Percentiles rank a stretch among this genome's conserved stretches.
Evolutionary conservation across 257 asterid species (phyloP).

Genomic region (Agastache rugosa): DNA sequence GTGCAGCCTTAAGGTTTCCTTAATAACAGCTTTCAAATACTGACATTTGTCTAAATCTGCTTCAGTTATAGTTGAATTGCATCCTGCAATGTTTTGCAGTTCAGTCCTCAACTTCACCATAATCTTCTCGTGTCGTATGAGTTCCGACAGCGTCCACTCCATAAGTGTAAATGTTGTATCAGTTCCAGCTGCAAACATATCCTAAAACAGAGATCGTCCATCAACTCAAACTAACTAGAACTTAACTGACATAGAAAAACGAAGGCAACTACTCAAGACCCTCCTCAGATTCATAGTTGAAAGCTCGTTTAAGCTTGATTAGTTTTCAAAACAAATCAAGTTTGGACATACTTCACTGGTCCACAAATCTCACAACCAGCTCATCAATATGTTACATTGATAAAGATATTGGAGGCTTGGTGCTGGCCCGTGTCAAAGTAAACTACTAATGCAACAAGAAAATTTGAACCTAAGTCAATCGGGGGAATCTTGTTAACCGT

Average conservation of each 20-base stretch:
- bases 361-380: background rate
- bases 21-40: slow-evolving; percentile 49
- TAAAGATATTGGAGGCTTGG: no score
- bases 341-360: background rate
- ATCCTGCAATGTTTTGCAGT: slow-evolving; percentile 36
- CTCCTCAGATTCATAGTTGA: background rate
- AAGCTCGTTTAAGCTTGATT: background rate
- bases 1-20: slow-evolving; percentile 55
- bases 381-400: background rate
- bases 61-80: slow-evolving; percentile 42
- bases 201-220: slow-evolving; percentile 38
- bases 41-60: slow-evolving; percentile 44
- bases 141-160: slow-evolving; percentile 59
- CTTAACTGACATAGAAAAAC: background rate
- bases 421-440: no score
- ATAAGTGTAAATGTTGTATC: slow-evolving; percentile 55
- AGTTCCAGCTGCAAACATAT: slow-evolving; percentile 65
- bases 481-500: no score
- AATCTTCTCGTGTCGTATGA: slow-evolving; percentile 38
- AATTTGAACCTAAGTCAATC: no score
- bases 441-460: no score
- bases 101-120: slow-evolving; percentile 45
- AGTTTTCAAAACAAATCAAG: background rate
- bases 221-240: background rate
- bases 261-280: no score